Percentiles rank a stretch among this genome's conserved stretches.
Evolutionary conservation across 352 stramenopile genomes (phyloP).

Genomic region (Pythium rishiriense): DNA sequence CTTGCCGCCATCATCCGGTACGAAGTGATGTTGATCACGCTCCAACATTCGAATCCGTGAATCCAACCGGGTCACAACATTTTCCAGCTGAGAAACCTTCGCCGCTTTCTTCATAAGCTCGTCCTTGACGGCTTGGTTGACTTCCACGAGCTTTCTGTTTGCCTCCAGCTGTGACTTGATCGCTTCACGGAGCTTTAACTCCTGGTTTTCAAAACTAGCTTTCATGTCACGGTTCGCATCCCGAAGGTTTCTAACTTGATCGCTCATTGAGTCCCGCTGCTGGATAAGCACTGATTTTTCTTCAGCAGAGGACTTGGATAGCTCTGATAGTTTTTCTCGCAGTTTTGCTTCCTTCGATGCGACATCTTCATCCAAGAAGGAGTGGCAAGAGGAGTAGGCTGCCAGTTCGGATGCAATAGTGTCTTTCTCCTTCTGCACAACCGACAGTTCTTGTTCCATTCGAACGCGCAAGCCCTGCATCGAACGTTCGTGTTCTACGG

Average conservation of each 20-base stretch:
- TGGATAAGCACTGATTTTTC: constrained; percentile 13
- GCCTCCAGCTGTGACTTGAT: constrained; percentile 42
- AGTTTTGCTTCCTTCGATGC: neutral
- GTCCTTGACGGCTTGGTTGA: constrained; percentile 42
- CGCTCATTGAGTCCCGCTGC: constrained; percentile 23
- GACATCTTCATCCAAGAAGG: constrained; percentile 14
- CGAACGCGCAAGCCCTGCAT: neutral
- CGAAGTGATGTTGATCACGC: constrained; percentile 45
- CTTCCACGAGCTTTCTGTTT: constrained; percentile 41
- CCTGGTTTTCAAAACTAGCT: constrained; percentile 29
- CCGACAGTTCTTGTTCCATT: neutral
- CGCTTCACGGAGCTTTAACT: constrained; percentile 36
- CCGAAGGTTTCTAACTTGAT: constrained; percentile 20
- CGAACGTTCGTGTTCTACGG: constrained; percentile 7
- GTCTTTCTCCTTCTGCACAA: constrained; percentile 6
- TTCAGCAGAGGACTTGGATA: neutral
- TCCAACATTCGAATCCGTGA: constrained; percentile 51
- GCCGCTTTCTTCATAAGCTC: constrained; percentile 34
- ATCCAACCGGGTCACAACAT: constrained; percentile 37
- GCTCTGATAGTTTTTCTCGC: constrained; percentile 2
- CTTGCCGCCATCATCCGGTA: constrained; percentile 36
- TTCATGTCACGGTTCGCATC: constrained; percentile 22
- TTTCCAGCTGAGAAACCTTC: constrained; percentile 32
- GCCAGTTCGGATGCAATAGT: neutral
- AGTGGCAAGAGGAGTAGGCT: constrained; percentile 3